Percentiles rank a stretch among this genome's conserved stretches.
Evolutionary conservation across 768 basidiomycete genomes (phyloP).

Genomic region (Leccinum boreale): DNA sequence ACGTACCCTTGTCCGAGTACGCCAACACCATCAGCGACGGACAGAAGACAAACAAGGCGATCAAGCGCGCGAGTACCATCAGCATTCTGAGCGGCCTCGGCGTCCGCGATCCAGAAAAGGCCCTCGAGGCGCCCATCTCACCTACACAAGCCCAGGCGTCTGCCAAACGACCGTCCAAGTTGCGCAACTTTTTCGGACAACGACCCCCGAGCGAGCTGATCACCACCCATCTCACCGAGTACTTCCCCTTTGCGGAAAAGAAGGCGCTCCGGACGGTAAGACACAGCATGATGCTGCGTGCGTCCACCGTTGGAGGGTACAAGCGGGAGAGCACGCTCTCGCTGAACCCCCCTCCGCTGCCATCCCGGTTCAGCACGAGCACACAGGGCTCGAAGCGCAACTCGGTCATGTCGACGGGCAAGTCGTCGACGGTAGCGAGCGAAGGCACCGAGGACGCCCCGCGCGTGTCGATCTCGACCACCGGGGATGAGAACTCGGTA

Average conservation of each 20-base stretch:
- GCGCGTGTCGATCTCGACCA: conserved; percentile 71
- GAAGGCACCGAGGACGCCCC: conserved; percentile 52
- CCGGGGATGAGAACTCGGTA: conserved; percentile 64
- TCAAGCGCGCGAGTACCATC: conserved; percentile 89
- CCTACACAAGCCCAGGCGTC: conserved; percentile 37
- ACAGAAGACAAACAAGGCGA: conserved; percentile 23
- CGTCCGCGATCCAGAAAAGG: conserved; percentile 72
- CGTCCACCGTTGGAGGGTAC: conserved; percentile 40
- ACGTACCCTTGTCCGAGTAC: conserved; percentile 31
- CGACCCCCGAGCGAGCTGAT: conserved; percentile 97
- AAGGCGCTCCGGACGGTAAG: conserved; percentile 86
- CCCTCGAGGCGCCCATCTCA: conserved; percentile 56
- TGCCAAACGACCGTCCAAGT: conserved; percentile 55
- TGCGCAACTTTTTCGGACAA: conserved; percentile 97
- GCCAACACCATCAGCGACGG: conserved; percentile 26
- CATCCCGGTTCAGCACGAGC: conserved; percentile 39
- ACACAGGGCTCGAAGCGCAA: conserved; percentile 39
- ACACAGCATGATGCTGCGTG: conserved; percentile 76
- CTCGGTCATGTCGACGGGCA: conserved; percentile 37
- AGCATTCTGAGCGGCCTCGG: conserved; percentile 94
- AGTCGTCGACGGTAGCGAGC: conserved; percentile 21
- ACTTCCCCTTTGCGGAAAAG: conserved; percentile 92
- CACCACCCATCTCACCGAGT: conserved; percentile 89
- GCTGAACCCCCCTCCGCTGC: conserved; percentile 37
- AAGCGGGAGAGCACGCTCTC: conserved; percentile 47